These are phyloP conservation scores for Coprinopsis cinerea DNA, from an alignment of 768 basidiomycete genomes.

Conservation along the genomic window DNA sequence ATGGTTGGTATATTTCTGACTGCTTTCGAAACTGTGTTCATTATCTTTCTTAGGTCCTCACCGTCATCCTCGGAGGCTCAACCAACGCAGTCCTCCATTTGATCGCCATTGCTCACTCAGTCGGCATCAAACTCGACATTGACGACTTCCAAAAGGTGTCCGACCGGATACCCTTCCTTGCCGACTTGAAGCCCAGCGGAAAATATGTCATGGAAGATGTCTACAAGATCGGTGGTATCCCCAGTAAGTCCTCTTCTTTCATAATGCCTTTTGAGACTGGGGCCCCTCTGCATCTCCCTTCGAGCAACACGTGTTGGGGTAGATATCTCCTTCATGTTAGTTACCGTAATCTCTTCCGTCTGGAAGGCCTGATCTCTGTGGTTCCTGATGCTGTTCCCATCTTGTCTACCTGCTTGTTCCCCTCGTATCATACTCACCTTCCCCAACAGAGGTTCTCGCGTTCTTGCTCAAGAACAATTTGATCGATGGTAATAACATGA, in stretches of 20 bases:
- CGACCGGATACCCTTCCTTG: constrained; percentile 89
- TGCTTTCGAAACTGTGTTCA: neutral
- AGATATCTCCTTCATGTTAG: neutral
- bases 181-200: constrained; percentile 94
- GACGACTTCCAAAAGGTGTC: constrained; percentile 95
- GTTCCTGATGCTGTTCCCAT: neutral
- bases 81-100: constrained; percentile 97
- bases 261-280: neutral
- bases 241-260: constrained; percentile 51
- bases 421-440: neutral
- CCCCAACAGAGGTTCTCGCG: constrained; percentile 62
- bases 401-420: neutral
- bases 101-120: constrained; percentile 94
- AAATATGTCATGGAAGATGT: constrained; percentile 99
- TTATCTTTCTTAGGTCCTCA: constrained; percentile 61
- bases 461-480: constrained; percentile 83
- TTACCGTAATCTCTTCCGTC: too few species aligned
- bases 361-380: too few species aligned
- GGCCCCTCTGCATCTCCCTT: too few species aligned
- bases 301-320: neutral
- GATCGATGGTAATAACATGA: constrained; percentile 87
- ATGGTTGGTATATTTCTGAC: constrained; percentile 53
- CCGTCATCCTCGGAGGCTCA: constrained; percentile 96
- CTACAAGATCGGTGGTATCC: constrained; percentile 92
- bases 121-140: constrained; percentile 80